Evolutionary conservation across 148 eudicot species (phyloP), one percentile per base, ranked within the genome.

Genomic region (Rhododendron mucronatum): DNA sequence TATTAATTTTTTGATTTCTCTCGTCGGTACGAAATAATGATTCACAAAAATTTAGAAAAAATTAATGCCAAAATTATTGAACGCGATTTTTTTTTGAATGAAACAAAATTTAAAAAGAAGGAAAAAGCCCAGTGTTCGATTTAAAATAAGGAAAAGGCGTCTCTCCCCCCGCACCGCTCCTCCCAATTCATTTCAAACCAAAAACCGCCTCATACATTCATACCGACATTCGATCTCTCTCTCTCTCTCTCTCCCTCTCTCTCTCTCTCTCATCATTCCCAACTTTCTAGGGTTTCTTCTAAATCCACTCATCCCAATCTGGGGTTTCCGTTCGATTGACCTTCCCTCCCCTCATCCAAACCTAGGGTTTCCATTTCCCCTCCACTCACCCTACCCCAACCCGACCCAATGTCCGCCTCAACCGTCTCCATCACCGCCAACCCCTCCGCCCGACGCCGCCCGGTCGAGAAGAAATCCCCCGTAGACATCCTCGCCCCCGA

Each of bases 391-490:
- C 45, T 41, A 3, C 14, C 33, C 37, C 5, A 33, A 71, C 13
- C 39, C 35, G 2, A 77, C 78, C 77, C 81, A 50, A 96, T 96
- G 99, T 94, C 99, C 11, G 93, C 96, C 7, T 96, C 99, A 13
- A 96, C 96, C 8, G 90, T 94, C 74, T 95, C 98, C 11, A 92
- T 89, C 75, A 91, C 95, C 63, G 95, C 95, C 26, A 93, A 95
- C 86, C 90, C 94, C 4, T 73, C 92, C 51, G 75, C 92, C 10
- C 48, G 95, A 45, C 98, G 99, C 35, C 88, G 97, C 23, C 88
- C 93, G 0, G 88, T 88, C 77, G 96, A 96, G 53, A 89, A 91
- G 80, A 91, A 89, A 50, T 81, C 91, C 82, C 86, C 82, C 61
- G 41, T 91, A 4, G 95, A 91, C 26, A 51, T 93, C n/a, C 86